Evolutionary conservation across 371 early-diverging fungal species (phyloP).

Genomic region (Nosema muscidifuracis): DNA sequence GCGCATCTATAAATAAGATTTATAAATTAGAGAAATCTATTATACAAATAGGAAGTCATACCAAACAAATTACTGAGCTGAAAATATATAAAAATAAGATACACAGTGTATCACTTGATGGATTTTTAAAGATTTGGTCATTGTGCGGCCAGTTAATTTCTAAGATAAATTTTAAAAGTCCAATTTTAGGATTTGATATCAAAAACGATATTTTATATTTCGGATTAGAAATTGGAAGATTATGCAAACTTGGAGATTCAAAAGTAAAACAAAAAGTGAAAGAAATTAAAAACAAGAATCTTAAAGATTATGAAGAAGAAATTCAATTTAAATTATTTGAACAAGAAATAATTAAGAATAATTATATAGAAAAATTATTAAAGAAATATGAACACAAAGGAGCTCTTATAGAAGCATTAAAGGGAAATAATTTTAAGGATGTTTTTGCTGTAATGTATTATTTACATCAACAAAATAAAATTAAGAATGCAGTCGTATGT

Average conservation of each 20-base stretch:
- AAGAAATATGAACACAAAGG: constrained; percentile 37
- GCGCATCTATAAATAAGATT: constrained; percentile 17
- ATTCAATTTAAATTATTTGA: constrained; percentile 28
- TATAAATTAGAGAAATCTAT: constrained; percentile 2
- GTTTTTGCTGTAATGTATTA: constrained; percentile 41
- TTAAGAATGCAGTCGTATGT: constrained; percentile 34
- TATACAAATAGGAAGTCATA: constrained; percentile 11
- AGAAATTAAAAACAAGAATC: neutral
- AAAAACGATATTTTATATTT: constrained; percentile 14
- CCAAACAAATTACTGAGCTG: constrained; percentile 31
- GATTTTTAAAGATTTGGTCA: constrained; percentile 28
- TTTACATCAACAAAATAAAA: constrained; percentile 20
- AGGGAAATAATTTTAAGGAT: constrained; percentile 21
- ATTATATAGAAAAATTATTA: constrained; percentile 30
- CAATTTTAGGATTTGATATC: constrained; percentile 11
- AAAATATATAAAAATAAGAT: constrained; percentile 18
- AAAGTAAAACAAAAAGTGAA: neutral
- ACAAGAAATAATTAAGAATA: neutral
- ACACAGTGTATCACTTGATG: constrained; percentile 38
- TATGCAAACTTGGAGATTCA: constrained; percentile 1
- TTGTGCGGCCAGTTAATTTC: constrained; percentile 24
- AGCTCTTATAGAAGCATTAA: constrained; percentile 18
- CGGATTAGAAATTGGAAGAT: constrained; percentile 19
- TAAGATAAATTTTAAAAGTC: constrained; percentile 9
- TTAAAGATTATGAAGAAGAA: constrained; percentile 34